Evolutionary conservation across 192 early-diverging fungal genomes (phyloP), one percentile per base, ranked within the genome.

Genomic region (Mortierella claussenii): DNA sequence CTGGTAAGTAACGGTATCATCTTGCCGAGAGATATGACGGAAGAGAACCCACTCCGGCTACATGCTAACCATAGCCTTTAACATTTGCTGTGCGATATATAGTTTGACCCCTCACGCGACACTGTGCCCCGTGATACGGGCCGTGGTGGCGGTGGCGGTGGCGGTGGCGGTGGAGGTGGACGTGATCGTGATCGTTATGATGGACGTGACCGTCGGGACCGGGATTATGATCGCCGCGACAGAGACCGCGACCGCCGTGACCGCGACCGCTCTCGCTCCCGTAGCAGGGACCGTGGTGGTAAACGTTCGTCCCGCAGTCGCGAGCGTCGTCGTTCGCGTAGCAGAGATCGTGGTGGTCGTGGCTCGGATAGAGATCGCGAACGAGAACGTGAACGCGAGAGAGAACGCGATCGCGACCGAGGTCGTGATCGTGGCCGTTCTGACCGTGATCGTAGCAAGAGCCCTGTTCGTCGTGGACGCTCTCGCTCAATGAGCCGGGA

Each of bases 161-260:
- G 42, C 12, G n/a, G n/a, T n/a, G n/a, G n/a, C n/a, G 37, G 37
- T 10, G 53, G 58, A 2, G 23, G 58, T 23, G 58, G 46, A 11
- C 44, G 58, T 43, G 63, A 52, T 28, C 63, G 51, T 30, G 53
- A 65, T 48, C 63, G 63, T 15, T 49, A 53, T 24, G 33, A 34
- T 45, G 55, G 46, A 5, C 65, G 65, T 44, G 63, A 65, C 10
- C 52, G 53, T 36, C 13, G 43, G 18, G 37, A 63, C 36, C 60
- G 60, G 11, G 48, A 52, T n/a, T 20, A 23, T 23, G 32, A 31
- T 54, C 68, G 81, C 13, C 73, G 63, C 27, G 43, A 62, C 21
- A 84, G 82, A 64, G 79, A 81, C 27, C 81, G 82, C 61, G 81
- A 81, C 24, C 80, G 80, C 44, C 80, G 87, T 21, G 81, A 81